Base-by-base conservation (phyloP, 1,139 yeast species). In the Scheffersomyces quercinus region DNA sequence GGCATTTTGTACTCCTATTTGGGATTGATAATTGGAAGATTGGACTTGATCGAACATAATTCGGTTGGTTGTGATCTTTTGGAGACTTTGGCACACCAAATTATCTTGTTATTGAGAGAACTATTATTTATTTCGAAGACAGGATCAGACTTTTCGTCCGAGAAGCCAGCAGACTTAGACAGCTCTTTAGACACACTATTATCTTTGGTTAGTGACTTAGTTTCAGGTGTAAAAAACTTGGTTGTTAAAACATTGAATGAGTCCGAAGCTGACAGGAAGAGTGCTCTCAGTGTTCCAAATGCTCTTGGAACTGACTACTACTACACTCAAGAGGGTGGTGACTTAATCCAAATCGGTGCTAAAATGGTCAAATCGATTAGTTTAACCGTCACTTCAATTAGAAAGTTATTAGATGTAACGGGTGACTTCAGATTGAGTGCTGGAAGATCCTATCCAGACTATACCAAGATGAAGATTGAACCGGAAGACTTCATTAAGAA, bases 1-100 rank as follows among this genome's bases (percentile, higher is more conserved):
- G 82, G 83, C 14, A 77, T 88, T 1, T 65, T 90, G 32, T 80
- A 82, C 50, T 76, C 83, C 1, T 89, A 89, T 56, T 74, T 90
- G 54, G 88, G 90, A 2, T 57, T 86, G 49, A 77, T 86, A 8
- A 72, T 85, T 13, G 95, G 95, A 8, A 68, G 95, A 54, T 65
- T 86, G 51, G 93, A 86, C 59, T 70, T 86, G 59, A 81, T 85
- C 38, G 93, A 86, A 56, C 86, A 83, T 55, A 86, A 85, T 56
- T 76, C 83, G 4, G 70, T 72, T 16, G 91, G 91, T 1, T 83
- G 88, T 58, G 85, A 83, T 51, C 65, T 82, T 11, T 61, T 86
- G 41, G 91, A 85, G 54, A 73, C 77, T 13, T 67, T 86, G 15
- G 79, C 85, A 3, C 88, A 84, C 53, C 93, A 86, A 53, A 73